phyloP scores from a whole-genome alignment of 371 early-diverging fungal genomes.

The Entomophthora muscae region DNA sequence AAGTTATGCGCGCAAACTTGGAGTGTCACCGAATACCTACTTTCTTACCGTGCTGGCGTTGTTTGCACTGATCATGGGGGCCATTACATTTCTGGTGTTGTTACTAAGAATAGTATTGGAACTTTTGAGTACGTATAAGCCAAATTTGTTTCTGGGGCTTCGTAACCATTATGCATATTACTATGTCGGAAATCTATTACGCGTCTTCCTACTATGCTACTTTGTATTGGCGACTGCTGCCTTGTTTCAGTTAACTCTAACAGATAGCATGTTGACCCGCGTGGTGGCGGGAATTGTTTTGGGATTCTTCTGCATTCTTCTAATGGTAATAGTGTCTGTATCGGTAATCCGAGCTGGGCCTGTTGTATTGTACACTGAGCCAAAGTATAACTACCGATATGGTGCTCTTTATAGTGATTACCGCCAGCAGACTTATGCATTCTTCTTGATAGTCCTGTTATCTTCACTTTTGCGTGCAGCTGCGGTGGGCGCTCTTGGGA shows the following conservation, averaged over 20 bases:
- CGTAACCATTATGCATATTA: slow-evolving; percentile 14
- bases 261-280: slow-evolving; percentile 13
- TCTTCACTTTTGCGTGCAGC: slow-evolving; percentile 15
- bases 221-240: slow-evolving; percentile 17
- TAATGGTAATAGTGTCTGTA: slow-evolving; percentile 3
- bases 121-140: not conserved
- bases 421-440: slow-evolving; percentile 14
- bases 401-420: slow-evolving; percentile 18
- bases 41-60: slow-evolving; percentile 6
- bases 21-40: slow-evolving; percentile 2
- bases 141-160: slow-evolving; percentile 12
- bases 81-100: not conserved
- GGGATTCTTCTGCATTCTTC: slow-evolving; percentile 9
- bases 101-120: not conserved
- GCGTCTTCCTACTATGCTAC: slow-evolving; percentile 14
- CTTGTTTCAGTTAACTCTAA: slow-evolving; percentile 16
- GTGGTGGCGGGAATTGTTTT: slow-evolving; percentile 14
- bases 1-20: not conserved
- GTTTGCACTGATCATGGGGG: slow-evolving; percentile 3
- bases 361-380: slow-evolving; percentile 15
- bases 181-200: slow-evolving; percentile 15
- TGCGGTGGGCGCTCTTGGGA: slow-evolving; percentile 13
- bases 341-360: slow-evolving; percentile 14
- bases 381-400: slow-evolving; percentile 15
- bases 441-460: slow-evolving; percentile 16